These are phyloP conservation scores for Monosporascus sp. DNA, from an alignment of 2,329 filamentous ascomycete species.

Conservation along the genomic window DNA sequence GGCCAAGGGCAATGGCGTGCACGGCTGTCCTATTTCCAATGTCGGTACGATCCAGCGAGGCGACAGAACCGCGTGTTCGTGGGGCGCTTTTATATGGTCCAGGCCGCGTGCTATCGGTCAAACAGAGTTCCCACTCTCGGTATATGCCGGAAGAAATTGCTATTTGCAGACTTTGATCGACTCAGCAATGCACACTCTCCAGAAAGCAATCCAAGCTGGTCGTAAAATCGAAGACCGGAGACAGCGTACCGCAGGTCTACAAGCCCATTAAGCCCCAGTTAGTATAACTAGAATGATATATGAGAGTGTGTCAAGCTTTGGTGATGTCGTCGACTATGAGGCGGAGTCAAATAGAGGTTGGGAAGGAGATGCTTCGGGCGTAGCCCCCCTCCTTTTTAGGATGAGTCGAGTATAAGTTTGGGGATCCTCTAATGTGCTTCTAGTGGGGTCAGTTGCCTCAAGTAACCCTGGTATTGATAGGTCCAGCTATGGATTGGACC, in stretches of 20 bases:
- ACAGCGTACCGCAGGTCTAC: background rate
- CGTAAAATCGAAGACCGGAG: constrained; percentile 2
- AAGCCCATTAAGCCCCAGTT: background rate
- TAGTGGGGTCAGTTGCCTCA: constrained; percentile 37
- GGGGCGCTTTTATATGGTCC: background rate
- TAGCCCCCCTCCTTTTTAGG: constrained; percentile 16
- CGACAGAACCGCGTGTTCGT: background rate
- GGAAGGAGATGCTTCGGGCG: constrained; percentile 13
- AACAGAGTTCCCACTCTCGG: background rate
- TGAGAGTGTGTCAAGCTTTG: background rate
- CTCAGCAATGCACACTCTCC: background rate
- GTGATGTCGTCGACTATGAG: background rate
- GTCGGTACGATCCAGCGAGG: background rate
- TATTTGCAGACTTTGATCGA: background rate
- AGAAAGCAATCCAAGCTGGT: constrained; percentile 3
- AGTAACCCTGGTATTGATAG: constrained; percentile 33
- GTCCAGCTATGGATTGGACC: constrained; percentile 36
- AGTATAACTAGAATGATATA: background rate
- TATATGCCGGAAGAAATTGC: background rate
- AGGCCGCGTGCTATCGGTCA: background rate
- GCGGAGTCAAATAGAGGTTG: background rate
- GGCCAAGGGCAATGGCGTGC: background rate
- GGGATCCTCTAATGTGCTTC: constrained; percentile 31
- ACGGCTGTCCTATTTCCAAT: background rate
- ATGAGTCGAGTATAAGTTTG: constrained; percentile 32